A percentile compares a stretch with the other conserved stretches of the same genome.
Conservation (phyloP, 352 stramenopile genomes). For the Phytopythium aichiense region DNA sequence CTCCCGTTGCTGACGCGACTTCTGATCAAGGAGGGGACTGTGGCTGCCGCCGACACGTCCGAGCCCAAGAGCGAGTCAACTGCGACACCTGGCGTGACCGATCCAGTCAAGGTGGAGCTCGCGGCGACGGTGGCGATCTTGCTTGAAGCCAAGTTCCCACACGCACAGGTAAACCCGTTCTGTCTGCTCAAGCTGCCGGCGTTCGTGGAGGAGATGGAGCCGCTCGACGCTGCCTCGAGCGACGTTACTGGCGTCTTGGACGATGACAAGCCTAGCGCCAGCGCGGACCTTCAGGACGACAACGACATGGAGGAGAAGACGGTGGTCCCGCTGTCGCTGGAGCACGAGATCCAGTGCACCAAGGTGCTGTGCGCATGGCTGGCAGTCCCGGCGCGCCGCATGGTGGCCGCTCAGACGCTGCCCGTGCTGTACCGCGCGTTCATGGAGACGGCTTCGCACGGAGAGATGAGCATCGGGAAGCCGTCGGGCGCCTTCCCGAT, state of each 20-base stretch:
- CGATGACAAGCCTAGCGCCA: neutral
- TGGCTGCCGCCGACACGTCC: slow-evolving; percentile 10
- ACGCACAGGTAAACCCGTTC: slow-evolving; percentile 36
- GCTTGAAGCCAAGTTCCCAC: slow-evolving; percentile 46
- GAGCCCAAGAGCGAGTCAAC: neutral
- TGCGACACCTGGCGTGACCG: slow-evolving; percentile 15
- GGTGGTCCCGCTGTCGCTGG: slow-evolving; percentile 11
- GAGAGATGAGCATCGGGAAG: slow-evolving; percentile 16
- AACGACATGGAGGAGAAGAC: slow-evolving; percentile 34
- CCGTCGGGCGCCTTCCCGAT: slow-evolving; percentile 20
- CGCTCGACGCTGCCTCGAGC: slow-evolving; percentile 14
- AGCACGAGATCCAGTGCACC: slow-evolving; percentile 32
- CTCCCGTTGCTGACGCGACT: slow-evolving; percentile 40
- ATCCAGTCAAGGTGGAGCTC: slow-evolving; percentile 49
- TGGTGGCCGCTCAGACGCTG: slow-evolving; percentile 34
- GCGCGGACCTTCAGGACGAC: slow-evolving; percentile 6
- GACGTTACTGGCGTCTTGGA: neutral
- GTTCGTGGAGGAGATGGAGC: slow-evolving; percentile 54
- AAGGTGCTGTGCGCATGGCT: slow-evolving; percentile 43
- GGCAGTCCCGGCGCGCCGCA: slow-evolving; percentile 15
- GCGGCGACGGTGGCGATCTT: slow-evolving; percentile 48
- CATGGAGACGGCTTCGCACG: slow-evolving; percentile 12
- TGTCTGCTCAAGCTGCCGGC: slow-evolving; percentile 42
- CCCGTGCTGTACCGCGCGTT: slow-evolving; percentile 30
- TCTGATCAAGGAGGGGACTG: slow-evolving; percentile 19